Evolutionary conservation across 2,329 filamentous ascomycete species (phyloP).

Genomic region (Aotearoamyces nothofagi): DNA sequence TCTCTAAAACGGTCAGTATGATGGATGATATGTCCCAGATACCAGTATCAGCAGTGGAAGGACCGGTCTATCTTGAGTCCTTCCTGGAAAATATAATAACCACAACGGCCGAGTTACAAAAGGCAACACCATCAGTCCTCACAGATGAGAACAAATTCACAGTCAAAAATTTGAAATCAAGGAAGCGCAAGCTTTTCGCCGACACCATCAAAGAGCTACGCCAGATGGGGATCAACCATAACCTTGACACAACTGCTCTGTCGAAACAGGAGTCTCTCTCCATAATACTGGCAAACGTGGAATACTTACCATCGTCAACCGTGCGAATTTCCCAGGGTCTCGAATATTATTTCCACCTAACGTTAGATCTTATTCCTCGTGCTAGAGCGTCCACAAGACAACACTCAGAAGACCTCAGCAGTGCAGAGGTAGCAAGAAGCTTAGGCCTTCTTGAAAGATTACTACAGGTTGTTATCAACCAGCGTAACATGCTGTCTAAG

Average conservation of each 20-base stretch:
- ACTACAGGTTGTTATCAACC: constrained; percentile 46
- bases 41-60: constrained; percentile 35
- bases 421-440: constrained; percentile 64
- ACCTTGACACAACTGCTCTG: constrained; percentile 60
- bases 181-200: constrained; percentile 80
- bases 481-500: constrained; percentile 29
- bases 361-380: constrained; percentile 57
- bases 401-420: constrained; percentile 73
- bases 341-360: constrained; percentile 65
- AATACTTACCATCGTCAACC: constrained; percentile 19
- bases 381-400: constrained; percentile 52
- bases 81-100: constrained; percentile 57
- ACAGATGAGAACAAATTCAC: constrained; percentile 75
- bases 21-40: constrained; percentile 52
- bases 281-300: constrained; percentile 46
- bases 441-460: constrained; percentile 79
- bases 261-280: constrained; percentile 58
- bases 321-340: constrained; percentile 24
- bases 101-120: constrained; percentile 59
- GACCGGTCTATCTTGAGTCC: constrained; percentile 41
- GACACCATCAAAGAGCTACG: constrained; percentile 73
- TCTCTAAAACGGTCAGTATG: constrained; percentile 51
- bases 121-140: constrained; percentile 66
- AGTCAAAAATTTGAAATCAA: constrained; percentile 78
- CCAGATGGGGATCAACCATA: constrained; percentile 79